Conservation (phyloP, 2,329 filamentous ascomycete species). For the Fusarium keratoplasticum region DNA sequence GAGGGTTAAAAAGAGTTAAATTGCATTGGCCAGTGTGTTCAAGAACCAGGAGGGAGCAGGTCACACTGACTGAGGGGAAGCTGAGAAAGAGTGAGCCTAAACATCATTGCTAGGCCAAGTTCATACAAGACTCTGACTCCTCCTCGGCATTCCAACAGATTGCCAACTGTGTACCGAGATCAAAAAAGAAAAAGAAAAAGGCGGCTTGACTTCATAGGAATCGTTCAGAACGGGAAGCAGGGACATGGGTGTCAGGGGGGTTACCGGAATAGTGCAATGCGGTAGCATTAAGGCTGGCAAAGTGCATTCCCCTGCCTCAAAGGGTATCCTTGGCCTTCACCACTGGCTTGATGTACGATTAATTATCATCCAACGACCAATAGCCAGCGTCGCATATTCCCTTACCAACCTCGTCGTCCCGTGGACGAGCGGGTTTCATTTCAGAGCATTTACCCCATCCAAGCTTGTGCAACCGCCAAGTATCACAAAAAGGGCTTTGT, state of each 20-base stretch:
- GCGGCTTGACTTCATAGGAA: conserved; percentile 13
- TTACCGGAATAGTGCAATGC: conserved; percentile 23
- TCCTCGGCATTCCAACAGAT: background rate
- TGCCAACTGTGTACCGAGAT: background rate
- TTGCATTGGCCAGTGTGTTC: background rate
- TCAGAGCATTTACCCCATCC: background rate
- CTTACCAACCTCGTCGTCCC: conserved; percentile 7
- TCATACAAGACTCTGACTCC: background rate
- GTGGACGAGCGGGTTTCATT: background rate
- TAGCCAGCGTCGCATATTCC: background rate
- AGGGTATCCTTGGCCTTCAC: conserved; percentile 1
- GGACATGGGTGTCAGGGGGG: conserved; percentile 38
- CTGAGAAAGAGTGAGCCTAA: background rate
- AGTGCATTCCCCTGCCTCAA: conserved; percentile 25
- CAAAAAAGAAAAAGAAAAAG: background rate
- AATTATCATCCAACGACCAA: background rate
- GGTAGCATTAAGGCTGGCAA: conserved; percentile 17
- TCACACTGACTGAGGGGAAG: background rate
- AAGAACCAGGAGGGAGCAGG: background rate
- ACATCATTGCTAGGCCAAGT: background rate
- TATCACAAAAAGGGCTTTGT: conserved; percentile 4
- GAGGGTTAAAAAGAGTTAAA: background rate
- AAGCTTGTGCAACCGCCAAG: conserved; percentile 11
- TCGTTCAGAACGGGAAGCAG: conserved; percentile 33
- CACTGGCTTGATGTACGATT: background rate